Evolutionary conservation across 2,329 filamentous ascomycete genomes (phyloP).

Genomic region (Monosporascus sp.): DNA sequence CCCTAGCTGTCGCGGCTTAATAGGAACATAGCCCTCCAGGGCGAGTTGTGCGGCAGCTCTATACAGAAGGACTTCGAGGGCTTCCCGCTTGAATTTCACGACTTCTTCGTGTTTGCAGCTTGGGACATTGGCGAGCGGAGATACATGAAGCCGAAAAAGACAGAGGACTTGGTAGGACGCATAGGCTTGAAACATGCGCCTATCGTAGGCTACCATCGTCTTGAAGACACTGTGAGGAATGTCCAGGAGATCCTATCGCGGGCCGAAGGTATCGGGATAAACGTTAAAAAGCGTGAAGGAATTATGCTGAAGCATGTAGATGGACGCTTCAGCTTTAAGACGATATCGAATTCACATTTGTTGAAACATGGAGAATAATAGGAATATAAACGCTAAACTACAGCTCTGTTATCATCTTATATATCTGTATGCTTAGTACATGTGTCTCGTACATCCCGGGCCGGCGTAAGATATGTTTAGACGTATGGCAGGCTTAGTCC

Average conservation of each 20-base stretch:
- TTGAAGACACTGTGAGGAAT: conserved; percentile 1
- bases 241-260: conserved; percentile 1
- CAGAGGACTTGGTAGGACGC: conserved; percentile 20
- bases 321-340: conserved; percentile 7
- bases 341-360: conserved; percentile 9
- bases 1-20: conserved; percentile 18
- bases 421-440: no score
- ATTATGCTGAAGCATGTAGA: conserved; percentile 6
- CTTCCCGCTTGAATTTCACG: conserved; percentile 16
- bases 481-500: no score
- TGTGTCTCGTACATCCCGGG: no score
- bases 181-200: conserved; percentile 29
- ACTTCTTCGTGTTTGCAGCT: conserved; percentile 30
- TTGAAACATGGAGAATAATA: conserved; percentile 5
- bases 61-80: conserved; percentile 25
- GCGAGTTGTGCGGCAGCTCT: conserved; percentile 26
- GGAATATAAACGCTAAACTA: not conserved
- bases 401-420: no score
- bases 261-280: conserved; percentile 3
- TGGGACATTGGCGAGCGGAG: conserved; percentile 26
- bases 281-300: conserved; percentile 5
- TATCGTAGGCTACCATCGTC: conserved; percentile 1
- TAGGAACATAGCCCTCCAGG: conserved; percentile 24
- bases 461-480: no score
- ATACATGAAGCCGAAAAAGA: conserved; percentile 22